A percentile compares a stretch with the other conserved stretches of the same genome.
phyloP scores from a whole-genome alignment of 2,329 filamentous ascomycete species.

The Phyllosticta capitalensis region DNA sequence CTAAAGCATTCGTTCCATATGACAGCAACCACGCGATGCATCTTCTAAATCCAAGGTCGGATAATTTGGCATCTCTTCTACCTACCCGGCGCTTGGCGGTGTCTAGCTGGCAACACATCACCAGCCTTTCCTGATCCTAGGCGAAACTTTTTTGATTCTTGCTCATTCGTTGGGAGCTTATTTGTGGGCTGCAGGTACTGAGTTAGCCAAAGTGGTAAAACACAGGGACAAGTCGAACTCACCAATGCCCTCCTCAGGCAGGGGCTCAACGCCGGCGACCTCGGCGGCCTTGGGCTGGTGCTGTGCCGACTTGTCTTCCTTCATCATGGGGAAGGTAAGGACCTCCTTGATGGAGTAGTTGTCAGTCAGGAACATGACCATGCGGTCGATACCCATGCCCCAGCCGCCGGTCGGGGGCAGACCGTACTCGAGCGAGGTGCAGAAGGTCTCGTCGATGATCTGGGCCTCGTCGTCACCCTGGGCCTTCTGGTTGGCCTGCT shows the following conservation, averaged over 20 bases:
- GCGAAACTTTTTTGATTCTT: neutral
- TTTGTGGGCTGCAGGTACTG: neutral
- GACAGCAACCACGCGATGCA: neutral
- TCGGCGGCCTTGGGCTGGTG: constrained; percentile 46
- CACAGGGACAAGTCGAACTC: constrained; percentile 12
- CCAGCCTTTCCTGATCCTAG: too few species aligned
- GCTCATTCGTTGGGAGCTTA: neutral
- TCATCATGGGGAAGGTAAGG: constrained; percentile 95
- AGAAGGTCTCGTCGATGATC: constrained; percentile 91
- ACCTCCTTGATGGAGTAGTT: constrained; percentile 97
- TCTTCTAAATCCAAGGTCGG: neutral
- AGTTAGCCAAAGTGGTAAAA: neutral
- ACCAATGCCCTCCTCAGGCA: constrained; percentile 51
- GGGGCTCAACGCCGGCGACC: constrained; percentile 50
- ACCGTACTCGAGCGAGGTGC: constrained; percentile 78
- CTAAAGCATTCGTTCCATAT: neutral
- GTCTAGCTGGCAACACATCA: neutral
- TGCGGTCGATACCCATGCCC: constrained; percentile 90
- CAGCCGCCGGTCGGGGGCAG: constrained; percentile 91
- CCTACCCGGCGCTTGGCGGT: neutral
- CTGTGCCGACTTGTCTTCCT: constrained; percentile 56
- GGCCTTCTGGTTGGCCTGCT: constrained; percentile 91
- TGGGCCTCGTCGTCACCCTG: constrained; percentile 97
- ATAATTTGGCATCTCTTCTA: neutral
- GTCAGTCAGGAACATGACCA: constrained; percentile 93